Percentiles rank a stretch among this genome's conserved stretches.
Conservation (phyloP, 192 early-diverging fungal genomes). For the Entrophospora sp. region DNA sequence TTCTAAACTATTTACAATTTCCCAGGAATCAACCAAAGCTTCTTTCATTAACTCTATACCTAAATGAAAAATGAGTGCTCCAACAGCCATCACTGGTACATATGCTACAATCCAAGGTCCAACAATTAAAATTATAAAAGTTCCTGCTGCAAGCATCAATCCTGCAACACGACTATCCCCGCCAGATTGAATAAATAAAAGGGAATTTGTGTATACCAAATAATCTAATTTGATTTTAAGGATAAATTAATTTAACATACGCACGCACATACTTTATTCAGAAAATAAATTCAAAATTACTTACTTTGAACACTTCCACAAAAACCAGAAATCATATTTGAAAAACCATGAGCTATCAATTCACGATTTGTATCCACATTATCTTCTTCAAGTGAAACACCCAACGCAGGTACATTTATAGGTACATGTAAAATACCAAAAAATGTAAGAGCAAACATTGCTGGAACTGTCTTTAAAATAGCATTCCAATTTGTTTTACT, state of each 20-base stretch:
- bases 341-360: constrained; percentile 85
- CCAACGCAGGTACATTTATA: constrained; percentile 91
- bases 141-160: constrained; percentile 66
- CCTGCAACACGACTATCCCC: too few relatives aligned
- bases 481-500: constrained; percentile 57
- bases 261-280: too few relatives aligned
- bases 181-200: constrained; percentile 90
- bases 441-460: constrained; percentile 87
- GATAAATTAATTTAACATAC: too few relatives aligned
- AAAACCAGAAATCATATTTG: constrained; percentile 76
- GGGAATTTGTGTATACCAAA: constrained; percentile 82
- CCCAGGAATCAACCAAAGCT: constrained; percentile 77
- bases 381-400: constrained; percentile 81
- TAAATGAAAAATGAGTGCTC: constrained; percentile 92
- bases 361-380: constrained; percentile 89
- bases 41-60: constrained; percentile 90
- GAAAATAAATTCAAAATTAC: constrained; percentile 17
- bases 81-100: constrained; percentile 91
- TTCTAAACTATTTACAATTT: constrained; percentile 78
- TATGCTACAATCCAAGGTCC: constrained; percentile 82
- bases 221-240: too few relatives aligned
- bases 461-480: constrained; percentile 65
- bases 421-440: constrained; percentile 96
- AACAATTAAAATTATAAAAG: constrained; percentile 65
- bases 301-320: constrained; percentile 69